phyloP scores from a whole-genome alignment of 2,329 filamentous ascomycete genomes.

The Xylaria sp. region DNA sequence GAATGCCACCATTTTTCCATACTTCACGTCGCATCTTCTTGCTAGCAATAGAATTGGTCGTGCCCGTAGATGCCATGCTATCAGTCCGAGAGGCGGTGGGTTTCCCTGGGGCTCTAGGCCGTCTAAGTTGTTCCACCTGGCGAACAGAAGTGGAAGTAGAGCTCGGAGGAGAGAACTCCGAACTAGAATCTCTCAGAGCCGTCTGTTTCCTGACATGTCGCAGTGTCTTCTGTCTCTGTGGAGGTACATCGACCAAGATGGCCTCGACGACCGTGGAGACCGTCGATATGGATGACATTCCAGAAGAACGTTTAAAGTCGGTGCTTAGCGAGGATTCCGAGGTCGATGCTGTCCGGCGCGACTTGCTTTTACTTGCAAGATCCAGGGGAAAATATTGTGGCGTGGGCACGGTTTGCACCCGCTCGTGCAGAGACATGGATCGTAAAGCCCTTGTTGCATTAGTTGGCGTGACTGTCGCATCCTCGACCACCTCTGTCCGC shows the following conservation, averaged over 20 bases:
- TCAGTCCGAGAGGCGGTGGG: slow-evolving; percentile 53
- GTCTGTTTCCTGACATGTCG: slow-evolving; percentile 69
- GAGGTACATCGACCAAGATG: slow-evolving; percentile 63
- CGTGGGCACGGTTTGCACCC: slow-evolving; percentile 53
- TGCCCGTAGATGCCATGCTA: slow-evolving; percentile 62
- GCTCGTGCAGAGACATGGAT: slow-evolving; percentile 59
- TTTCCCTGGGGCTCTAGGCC: slow-evolving; percentile 46
- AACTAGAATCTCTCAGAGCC: slow-evolving; percentile 54
- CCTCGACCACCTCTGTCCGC: slow-evolving; percentile 58
- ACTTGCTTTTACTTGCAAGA: slow-evolving; percentile 46
- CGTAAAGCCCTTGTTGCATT: slow-evolving; percentile 63
- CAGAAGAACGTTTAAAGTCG: slow-evolving; percentile 63
- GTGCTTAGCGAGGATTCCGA: slow-evolving; percentile 55
- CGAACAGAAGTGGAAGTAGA: slow-evolving; percentile 57
- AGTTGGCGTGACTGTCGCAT: slow-evolving; percentile 60
- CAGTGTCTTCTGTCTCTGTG: slow-evolving; percentile 64
- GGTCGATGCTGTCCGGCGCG: slow-evolving; percentile 48
- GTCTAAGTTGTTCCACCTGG: slow-evolving; percentile 47
- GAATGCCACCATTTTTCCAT: slow-evolving; percentile 69
- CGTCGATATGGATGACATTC: slow-evolving; percentile 65
- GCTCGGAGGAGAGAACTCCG: slow-evolving; percentile 56
- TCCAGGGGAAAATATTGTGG: slow-evolving; percentile 46
- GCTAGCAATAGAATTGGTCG: slow-evolving; percentile 63
- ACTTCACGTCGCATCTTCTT: slow-evolving; percentile 68
- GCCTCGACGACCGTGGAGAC: slow-evolving; percentile 69